A percentile compares a stretch with the other conserved stretches of the same genome.
Evolutionary conservation across 306 rosid species (phyloP).

Genomic region (Trifolium repens): DNA sequence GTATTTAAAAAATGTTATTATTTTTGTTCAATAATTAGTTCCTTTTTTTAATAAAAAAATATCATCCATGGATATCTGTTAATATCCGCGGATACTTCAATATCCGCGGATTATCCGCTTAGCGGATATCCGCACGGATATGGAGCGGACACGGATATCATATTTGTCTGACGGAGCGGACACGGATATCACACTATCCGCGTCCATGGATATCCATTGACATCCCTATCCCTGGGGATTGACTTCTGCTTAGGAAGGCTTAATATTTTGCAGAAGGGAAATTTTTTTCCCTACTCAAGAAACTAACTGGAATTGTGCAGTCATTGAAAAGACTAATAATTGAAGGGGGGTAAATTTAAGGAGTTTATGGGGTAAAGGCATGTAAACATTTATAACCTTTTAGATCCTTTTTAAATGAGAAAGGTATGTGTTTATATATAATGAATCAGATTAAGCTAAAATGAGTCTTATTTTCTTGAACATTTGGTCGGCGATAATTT

Average conservation of each 20-base stretch:
- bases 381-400: conserved; percentile 8
- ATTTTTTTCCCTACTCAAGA: conserved; percentile 1
- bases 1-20: too few species aligned
- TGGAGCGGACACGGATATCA: too few species aligned
- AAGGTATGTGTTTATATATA: conserved; percentile 26
- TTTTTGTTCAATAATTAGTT: too few species aligned
- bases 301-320: conserved; percentile 24
- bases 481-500: conserved; percentile 20
- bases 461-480: conserved; percentile 8
- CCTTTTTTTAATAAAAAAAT: too few species aligned
- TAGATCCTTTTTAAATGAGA: conserved; percentile 13
- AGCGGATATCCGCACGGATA: too few species aligned
- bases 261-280: conserved; percentile 20
- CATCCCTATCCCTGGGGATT: conserved; percentile 18
- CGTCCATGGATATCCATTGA: too few species aligned
- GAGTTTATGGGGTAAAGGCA: conserved; percentile 30
- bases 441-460: conserved; percentile 31
- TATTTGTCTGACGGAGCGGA: too few species aligned
- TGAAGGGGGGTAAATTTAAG: conserved; percentile 18
- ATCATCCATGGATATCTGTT: too few species aligned
- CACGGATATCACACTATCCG: too few species aligned
- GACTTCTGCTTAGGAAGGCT: conserved; percentile 36
- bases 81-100: too few species aligned
- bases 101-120: too few species aligned
- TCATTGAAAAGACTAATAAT: conserved; percentile 30